phyloP scores from a whole-genome alignment of 1,284 basidiomycete species.

The Tilletiopsis washingtonensis region DNA sequence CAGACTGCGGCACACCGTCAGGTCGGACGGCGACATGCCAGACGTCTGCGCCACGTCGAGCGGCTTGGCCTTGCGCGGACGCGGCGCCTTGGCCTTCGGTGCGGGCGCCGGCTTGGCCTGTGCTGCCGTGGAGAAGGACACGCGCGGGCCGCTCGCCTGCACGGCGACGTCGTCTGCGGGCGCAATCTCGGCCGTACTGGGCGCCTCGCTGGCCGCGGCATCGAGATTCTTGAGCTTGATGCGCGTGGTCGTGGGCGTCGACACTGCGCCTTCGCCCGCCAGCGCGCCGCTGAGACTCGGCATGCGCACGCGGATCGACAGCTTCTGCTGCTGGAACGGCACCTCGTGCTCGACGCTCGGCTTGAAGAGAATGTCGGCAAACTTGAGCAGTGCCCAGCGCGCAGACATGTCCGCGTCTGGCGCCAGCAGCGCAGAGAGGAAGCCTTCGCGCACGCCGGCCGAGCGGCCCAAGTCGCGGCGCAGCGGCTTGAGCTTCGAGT shows the following conservation, averaged over 20 bases:
- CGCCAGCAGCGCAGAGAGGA: constrained; percentile 33
- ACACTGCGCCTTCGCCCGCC: too few species aligned
- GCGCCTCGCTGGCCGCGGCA: neutral
- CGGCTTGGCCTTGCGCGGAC: constrained; percentile 45
- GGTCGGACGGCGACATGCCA: constrained; percentile 73
- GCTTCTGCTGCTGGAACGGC: constrained; percentile 33
- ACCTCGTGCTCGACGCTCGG: constrained; percentile 50
- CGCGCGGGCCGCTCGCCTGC: constrained; percentile 8
- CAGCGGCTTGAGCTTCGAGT: constrained; percentile 33
- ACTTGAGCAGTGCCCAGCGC: constrained; percentile 80
- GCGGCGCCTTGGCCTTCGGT: constrained; percentile 5
- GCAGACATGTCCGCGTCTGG: constrained; percentile 69
- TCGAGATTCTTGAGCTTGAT: neutral
- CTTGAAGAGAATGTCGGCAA: constrained; percentile 80
- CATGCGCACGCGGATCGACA: constrained; percentile 57
- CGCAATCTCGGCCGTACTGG: neutral
- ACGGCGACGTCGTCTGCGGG: too few species aligned
- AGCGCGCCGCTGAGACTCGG: too few species aligned
- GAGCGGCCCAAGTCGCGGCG: constrained; percentile 44
- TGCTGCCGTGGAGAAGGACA: constrained; percentile 24
- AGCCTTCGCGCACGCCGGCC: constrained; percentile 42
- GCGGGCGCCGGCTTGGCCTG: constrained; percentile 7
- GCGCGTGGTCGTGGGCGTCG: constrained; percentile 3
- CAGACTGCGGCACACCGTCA: constrained; percentile 69
- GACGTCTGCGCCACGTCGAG: constrained; percentile 55